These are phyloP conservation scores for Podosphaera xanthii DNA, from an alignment of 2,329 filamentous ascomycete species.

Conservation along the genomic window DNA sequence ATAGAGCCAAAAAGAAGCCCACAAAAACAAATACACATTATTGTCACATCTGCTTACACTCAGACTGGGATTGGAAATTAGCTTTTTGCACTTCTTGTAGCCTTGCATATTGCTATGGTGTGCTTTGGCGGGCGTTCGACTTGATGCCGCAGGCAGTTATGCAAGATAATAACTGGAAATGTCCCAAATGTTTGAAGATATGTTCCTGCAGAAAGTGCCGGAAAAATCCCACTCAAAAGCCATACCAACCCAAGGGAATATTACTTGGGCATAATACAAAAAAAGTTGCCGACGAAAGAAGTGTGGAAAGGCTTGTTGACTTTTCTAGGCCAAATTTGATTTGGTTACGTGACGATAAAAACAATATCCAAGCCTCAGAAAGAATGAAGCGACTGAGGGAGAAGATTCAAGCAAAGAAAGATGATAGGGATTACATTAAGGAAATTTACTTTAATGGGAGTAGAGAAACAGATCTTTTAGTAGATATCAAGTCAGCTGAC, in stretches of 20 bases:
- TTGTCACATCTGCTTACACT: constrained; percentile 69
- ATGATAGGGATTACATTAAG: constrained; percentile 9
- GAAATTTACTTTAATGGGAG: constrained; percentile 8
- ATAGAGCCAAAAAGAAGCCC: constrained; percentile 31
- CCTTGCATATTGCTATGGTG: constrained; percentile 76
- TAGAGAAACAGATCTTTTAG: constrained; percentile 4
- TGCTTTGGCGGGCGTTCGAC: constrained; percentile 76
- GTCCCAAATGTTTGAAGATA: constrained; percentile 63
- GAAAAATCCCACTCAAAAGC: constrained; percentile 38
- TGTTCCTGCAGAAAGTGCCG: constrained; percentile 73
- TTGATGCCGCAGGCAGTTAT: constrained; percentile 65
- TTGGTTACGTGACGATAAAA: constrained; percentile 45
- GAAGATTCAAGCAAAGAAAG: constrained; percentile 15
- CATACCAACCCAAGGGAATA: constrained; percentile 73
- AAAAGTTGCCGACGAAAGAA: constrained; percentile 72
- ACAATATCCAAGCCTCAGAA: constrained; percentile 21
- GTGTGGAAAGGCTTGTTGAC: constrained; percentile 74
- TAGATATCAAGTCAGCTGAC: neutral
- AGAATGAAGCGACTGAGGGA: constrained; percentile 16
- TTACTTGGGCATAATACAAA: constrained; percentile 78
- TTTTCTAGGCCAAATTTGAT: constrained; percentile 72
- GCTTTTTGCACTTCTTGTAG: constrained; percentile 58
- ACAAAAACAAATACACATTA: constrained; percentile 22
- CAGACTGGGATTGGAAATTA: constrained; percentile 66
- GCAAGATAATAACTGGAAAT: constrained; percentile 65